phyloP scores from a whole-genome alignment of 2,329 filamentous ascomycete species.

The Microsporum canis region DNA sequence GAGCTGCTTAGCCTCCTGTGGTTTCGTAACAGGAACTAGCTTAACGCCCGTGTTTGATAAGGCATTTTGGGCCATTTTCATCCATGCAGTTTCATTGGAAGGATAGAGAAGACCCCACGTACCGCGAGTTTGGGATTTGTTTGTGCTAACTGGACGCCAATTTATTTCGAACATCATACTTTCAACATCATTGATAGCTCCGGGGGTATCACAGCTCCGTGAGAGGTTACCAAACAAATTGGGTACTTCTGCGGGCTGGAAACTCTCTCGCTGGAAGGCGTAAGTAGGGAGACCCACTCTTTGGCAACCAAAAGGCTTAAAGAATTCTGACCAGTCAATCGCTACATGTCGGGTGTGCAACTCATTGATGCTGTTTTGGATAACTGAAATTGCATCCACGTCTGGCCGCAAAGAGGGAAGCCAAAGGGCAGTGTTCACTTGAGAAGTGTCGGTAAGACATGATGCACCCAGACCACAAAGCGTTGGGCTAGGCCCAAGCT shows the following conservation, averaged over 20 bases:
- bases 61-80: neutral
- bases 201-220: neutral
- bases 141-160: neutral
- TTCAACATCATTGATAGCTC: neutral
- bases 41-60: neutral
- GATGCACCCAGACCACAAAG: slow-evolving; percentile 1
- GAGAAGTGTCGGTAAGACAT: neutral
- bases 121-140: neutral
- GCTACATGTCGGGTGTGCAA: neutral
- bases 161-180: slow-evolving; percentile 1
- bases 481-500: neutral
- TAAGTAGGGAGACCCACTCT: slow-evolving; percentile 2
- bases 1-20: neutral
- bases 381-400: neutral
- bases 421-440: neutral
- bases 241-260: neutral
- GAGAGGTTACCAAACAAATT: neutral
- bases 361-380: neutral
- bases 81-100: neutral
- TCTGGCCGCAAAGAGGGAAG: neutral
- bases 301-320: neutral
- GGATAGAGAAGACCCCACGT: neutral
- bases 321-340: neutral
- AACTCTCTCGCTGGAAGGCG: neutral
- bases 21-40: neutral